These are phyloP conservation scores for Geotrichum candidum DNA, from an alignment of 1,139 yeast genomes.

Conservation along the genomic window DNA sequence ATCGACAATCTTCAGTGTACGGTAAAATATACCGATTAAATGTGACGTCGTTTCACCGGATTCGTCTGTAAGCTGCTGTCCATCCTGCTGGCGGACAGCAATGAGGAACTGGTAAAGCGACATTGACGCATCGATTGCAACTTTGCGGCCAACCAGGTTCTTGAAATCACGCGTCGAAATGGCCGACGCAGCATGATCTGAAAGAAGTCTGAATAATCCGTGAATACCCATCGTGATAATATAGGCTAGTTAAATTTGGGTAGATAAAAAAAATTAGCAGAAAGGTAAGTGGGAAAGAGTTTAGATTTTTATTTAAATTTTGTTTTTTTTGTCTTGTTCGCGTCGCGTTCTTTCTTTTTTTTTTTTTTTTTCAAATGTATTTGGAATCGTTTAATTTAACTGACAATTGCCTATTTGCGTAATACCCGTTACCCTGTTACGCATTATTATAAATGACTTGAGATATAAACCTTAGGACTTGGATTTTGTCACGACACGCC, in stretches of 20 bases:
- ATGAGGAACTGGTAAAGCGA: slow-evolving; percentile 88
- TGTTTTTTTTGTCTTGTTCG: not conserved
- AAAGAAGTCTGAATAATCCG: slow-evolving; percentile 65
- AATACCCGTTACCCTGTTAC: not conserved
- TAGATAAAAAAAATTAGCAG: not conserved
- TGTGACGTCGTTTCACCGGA: slow-evolving; percentile 92
- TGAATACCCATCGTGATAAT: slow-evolving; percentile 14
- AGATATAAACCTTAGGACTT: no score
- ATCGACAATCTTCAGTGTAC: slow-evolving; percentile 83
- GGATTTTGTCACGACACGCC: no score
- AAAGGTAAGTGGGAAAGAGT: not conserved
- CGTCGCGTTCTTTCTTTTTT: not conserved
- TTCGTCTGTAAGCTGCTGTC: slow-evolving; percentile 84
- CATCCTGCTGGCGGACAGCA: slow-evolving; percentile 95
- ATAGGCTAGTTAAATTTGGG: not conserved
- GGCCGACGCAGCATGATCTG: slow-evolving; percentile 86
- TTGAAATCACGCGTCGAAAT: slow-evolving; percentile 75
- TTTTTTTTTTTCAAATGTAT: not conserved
- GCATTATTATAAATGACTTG: no score
- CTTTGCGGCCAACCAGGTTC: slow-evolving; percentile 84
- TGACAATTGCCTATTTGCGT: not conserved
- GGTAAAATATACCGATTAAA: slow-evolving; percentile 88
- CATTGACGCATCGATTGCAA: slow-evolving; percentile 88
- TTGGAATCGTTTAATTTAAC: not conserved
- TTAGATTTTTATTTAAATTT: not conserved